Percentiles rank a stretch among this genome's conserved stretches.
Evolutionary conservation across 2,329 filamentous ascomycete species (phyloP).

Genomic region (Ceratocystis papillata): DNA sequence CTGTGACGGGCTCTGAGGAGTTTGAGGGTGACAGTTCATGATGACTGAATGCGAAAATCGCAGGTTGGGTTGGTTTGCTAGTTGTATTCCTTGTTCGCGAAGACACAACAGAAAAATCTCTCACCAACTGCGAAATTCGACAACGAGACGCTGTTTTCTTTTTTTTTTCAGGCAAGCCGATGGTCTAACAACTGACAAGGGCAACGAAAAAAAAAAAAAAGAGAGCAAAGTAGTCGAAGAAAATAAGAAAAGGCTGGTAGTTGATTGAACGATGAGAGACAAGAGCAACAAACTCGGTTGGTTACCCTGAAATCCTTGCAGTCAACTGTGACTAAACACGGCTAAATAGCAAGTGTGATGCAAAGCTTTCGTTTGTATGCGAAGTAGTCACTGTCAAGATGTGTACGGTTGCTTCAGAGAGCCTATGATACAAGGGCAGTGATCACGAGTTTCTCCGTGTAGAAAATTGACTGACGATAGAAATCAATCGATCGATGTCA

Average conservation of each 20-base stretch:
- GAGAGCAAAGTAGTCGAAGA: too few species aligned
- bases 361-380: slow-evolving; percentile 5
- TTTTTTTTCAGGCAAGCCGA: neutral
- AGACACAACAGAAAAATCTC: neutral
- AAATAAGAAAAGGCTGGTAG: too few species aligned
- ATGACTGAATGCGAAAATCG: slow-evolving; percentile 32
- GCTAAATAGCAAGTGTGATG: neutral
- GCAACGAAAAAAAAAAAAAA: neutral
- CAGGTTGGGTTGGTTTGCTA: neutral
- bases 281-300: neutral
- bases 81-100: neutral
- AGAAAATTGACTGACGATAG: slow-evolving; percentile 13
- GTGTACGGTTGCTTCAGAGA: neutral
- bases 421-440: neutral
- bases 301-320: neutral
- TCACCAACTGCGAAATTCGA: neutral
- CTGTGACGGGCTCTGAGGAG: slow-evolving; percentile 56
- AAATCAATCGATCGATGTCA: slow-evolving; percentile 24
- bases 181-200: neutral
- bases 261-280: neutral
- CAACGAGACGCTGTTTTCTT: neutral
- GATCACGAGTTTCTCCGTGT: slow-evolving; percentile 17
- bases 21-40: slow-evolving; percentile 58
- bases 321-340: neutral
- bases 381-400: slow-evolving; percentile 1